A percentile compares a stretch with the other conserved stretches of the same genome.
Conservation (phyloP, 208 protist species). For the Leishmania tropica region DNA sequence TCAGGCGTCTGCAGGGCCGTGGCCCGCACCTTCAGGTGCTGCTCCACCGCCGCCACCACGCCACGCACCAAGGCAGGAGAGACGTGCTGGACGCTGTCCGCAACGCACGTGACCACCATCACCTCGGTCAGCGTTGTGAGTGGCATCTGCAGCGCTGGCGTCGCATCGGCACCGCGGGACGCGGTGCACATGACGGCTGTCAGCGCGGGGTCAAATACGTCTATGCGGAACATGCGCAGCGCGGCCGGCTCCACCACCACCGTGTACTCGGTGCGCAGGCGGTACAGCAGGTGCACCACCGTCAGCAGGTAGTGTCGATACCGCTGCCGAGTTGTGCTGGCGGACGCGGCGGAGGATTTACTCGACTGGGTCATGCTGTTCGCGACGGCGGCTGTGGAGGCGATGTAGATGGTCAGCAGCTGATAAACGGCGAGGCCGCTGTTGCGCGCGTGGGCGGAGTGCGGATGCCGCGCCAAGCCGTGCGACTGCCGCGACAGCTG, state of each 20-base stretch:
- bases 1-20: background rate
- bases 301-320: slow-evolving; percentile 57
- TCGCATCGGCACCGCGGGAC: background rate
- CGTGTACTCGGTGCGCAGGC: slow-evolving; percentile 48
- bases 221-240: slow-evolving; percentile 58
- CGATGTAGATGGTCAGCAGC: slow-evolving; percentile 60
- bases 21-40: slow-evolving; percentile 10
- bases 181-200: slow-evolving; percentile 33
- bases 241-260: slow-evolving; percentile 64
- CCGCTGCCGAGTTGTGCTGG: slow-evolving; percentile 15
- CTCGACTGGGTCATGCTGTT: slow-evolving; percentile 8
- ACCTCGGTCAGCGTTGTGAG: slow-evolving; percentile 68
- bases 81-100: slow-evolving; percentile 69
- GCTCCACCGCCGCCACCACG: slow-evolving; percentile 20
- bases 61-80: slow-evolving; percentile 46
- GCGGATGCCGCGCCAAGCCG: slow-evolving; percentile 35
- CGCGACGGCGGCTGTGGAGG: slow-evolving; percentile 38
- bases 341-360: background rate
- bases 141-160: slow-evolving; percentile 29
- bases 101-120: slow-evolving; percentile 70
- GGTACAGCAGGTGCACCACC: slow-evolving; percentile 65
- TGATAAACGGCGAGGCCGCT: slow-evolving; percentile 55
- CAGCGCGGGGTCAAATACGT: slow-evolving; percentile 65
- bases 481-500: slow-evolving; percentile 39
- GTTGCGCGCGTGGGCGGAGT: slow-evolving; percentile 43